Conservation (phyloP, 2,329 filamentous ascomycete species). For the Ilyonectria destructans region DNA sequence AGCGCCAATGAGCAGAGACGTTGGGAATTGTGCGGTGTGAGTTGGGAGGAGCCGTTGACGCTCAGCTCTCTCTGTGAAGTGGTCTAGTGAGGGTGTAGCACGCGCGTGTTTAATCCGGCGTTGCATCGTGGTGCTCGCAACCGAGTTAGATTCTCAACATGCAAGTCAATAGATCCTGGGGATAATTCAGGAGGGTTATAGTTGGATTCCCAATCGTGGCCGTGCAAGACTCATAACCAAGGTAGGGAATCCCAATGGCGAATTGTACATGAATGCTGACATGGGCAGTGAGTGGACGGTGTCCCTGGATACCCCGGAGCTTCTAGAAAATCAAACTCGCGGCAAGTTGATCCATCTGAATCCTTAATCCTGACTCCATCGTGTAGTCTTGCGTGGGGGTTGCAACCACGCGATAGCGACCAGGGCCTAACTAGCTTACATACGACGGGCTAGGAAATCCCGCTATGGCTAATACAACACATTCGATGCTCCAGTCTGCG, state of each 20-base stretch:
- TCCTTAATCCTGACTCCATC: slow-evolving; percentile 7
- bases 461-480: neutral
- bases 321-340: slow-evolving; percentile 22
- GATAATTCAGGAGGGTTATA: neutral
- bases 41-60: neutral
- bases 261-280: neutral
- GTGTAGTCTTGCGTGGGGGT: neutral
- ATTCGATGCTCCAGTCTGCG: neutral
- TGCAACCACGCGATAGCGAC: neutral
- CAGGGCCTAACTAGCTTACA: slow-evolving; percentile 1
- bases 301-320: neutral
- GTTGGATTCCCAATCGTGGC: neutral
- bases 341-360: neutral
- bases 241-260: neutral
- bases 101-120: neutral
- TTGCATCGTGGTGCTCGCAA: neutral
- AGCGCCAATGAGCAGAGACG: neutral
- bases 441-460: neutral
- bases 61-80: neutral
- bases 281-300: neutral
- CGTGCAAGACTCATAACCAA: slow-evolving; percentile 1
- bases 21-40: slow-evolving; percentile 2
- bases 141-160: neutral
- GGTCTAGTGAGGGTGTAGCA: neutral
- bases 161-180: neutral